Percentiles rank a stretch among this genome's conserved stretches.
These are phyloP conservation scores for Malania oleifera DNA, from an alignment of 164 flowering plant species.

Conservation along the genomic window DNA sequence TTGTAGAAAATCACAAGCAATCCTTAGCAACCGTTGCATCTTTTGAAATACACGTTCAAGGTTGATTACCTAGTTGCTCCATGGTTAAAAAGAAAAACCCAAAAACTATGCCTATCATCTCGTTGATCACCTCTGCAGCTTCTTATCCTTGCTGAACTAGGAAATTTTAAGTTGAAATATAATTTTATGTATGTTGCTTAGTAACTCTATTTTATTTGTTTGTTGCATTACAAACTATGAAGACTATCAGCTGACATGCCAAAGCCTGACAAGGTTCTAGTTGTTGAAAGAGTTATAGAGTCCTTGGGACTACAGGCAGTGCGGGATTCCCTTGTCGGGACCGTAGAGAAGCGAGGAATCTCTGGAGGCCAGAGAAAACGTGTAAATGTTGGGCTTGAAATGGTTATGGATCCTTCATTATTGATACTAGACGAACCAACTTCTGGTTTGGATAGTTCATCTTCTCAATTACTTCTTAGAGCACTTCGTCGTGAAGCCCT, in stretches of 20 bases:
- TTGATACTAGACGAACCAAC: conserved; percentile 95
- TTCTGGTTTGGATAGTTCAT: conserved; percentile 94
- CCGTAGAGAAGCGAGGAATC: conserved; percentile 96
- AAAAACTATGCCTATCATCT: no score
- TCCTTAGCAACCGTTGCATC: no score
- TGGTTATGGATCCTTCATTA: conserved; percentile 98
- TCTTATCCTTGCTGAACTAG: no score
- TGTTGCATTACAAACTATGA: no score
- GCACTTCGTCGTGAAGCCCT: conserved; percentile 96
- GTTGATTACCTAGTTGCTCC: no score
- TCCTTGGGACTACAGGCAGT: conserved; percentile 79
- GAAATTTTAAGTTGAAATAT: no score
- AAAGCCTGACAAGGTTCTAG: conserved; percentile 81
- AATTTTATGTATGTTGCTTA: no score
- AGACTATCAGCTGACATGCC: conserved; percentile 74
- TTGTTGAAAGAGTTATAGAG: conserved; percentile 93
- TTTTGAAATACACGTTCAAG: no score
- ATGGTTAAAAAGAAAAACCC: no score
- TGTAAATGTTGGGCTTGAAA: conserved; percentile 96
- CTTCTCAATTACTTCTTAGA: conserved; percentile 80
- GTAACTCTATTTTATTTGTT: no score
- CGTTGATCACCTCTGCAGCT: no score
- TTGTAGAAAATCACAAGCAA: no score
- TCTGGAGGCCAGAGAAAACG: conserved; percentile 99
- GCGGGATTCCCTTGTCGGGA: conserved; percentile 89